Percentiles rank a stretch among this genome's conserved stretches.
Evolutionary conservation across 2,329 filamentous ascomycete genomes (phyloP).

Genomic region (Ophiocordyceps camponoti-floridani): DNA sequence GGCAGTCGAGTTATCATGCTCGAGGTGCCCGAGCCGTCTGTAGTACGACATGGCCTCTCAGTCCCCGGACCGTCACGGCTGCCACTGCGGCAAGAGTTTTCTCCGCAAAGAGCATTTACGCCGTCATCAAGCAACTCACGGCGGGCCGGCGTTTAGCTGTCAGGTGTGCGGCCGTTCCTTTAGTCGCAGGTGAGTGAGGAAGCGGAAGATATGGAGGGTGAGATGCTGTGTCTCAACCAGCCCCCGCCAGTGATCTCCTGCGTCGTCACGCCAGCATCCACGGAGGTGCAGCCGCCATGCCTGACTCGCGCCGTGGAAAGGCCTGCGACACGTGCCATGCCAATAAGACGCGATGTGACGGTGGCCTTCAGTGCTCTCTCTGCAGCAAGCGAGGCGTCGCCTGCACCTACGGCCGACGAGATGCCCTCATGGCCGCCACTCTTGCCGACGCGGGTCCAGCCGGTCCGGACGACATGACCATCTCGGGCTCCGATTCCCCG

Average conservation of each 20-base stretch:
- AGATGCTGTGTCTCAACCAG: background rate
- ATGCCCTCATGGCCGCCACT: background rate
- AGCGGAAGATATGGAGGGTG: background rate
- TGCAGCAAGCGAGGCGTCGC: conserved; percentile 19
- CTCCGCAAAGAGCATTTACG: conserved; percentile 21
- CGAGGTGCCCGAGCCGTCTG: background rate
- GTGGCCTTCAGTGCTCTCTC: conserved; percentile 18
- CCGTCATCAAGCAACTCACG: conserved; percentile 20
- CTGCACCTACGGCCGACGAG: conserved; percentile 17
- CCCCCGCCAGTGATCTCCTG: conserved; percentile 15
- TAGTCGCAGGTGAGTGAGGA: conserved; percentile 16
- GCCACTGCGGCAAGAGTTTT: conserved; percentile 21
- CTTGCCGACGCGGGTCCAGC: background rate
- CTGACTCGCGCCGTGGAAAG: conserved; percentile 15
- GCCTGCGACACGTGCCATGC: conserved; percentile 25
- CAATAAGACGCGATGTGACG: conserved; percentile 27
- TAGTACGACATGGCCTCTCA: conserved; percentile 2
- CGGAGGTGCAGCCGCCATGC: conserved; percentile 10
- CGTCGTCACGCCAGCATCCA: conserved; percentile 19
- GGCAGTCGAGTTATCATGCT: background rate
- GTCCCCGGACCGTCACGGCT: conserved; percentile 12
- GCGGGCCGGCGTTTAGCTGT: conserved; percentile 15
- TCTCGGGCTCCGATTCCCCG: background rate
- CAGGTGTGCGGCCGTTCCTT: conserved; percentile 19
- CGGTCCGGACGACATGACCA: background rate